These are phyloP conservation scores for Medicago truncatula DNA, from an alignment of 306 rosid species.

Conservation along the genomic window DNA sequence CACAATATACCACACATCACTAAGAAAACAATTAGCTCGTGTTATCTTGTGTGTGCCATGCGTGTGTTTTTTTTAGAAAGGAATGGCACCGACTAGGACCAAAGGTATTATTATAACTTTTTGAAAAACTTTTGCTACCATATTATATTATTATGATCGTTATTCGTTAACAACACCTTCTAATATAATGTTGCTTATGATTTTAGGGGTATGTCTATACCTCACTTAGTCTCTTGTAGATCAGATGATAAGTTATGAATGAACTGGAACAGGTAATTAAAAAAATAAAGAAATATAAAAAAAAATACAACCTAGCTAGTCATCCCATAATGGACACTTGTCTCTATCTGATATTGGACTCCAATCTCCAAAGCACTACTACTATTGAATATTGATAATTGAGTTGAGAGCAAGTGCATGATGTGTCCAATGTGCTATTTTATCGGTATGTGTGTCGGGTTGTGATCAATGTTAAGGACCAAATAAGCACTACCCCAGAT, in stretches of 20 bases:
- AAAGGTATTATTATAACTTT: too few relatives aligned
- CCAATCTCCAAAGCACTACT: conserved; percentile 15
- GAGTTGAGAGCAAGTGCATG: not conserved
- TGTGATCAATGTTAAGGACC: conserved; percentile 30
- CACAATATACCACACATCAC: not conserved
- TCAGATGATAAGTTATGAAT: too few relatives aligned
- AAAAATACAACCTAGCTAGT: not conserved
- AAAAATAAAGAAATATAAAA: too few relatives aligned
- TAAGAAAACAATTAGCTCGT: not conserved
- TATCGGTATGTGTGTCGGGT: conserved; percentile 17
- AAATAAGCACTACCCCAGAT: conserved; percentile 46
- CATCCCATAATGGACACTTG: not conserved
- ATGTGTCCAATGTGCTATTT: not conserved
- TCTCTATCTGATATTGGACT: conserved; percentile 17
- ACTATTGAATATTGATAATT: not conserved
- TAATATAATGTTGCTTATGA: too few relatives aligned
- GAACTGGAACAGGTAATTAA: too few relatives aligned
- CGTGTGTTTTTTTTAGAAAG: not conserved
- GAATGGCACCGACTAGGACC: not conserved
- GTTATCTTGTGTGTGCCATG: not conserved
- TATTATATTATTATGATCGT: too few relatives aligned
- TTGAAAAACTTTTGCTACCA: too few relatives aligned
- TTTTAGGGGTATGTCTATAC: too few relatives aligned
- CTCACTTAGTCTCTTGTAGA: too few relatives aligned
- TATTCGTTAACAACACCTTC: too few relatives aligned